phyloP scores from a whole-genome alignment of 2,329 filamentous ascomycete species.

The Microsporum canis region DNA sequence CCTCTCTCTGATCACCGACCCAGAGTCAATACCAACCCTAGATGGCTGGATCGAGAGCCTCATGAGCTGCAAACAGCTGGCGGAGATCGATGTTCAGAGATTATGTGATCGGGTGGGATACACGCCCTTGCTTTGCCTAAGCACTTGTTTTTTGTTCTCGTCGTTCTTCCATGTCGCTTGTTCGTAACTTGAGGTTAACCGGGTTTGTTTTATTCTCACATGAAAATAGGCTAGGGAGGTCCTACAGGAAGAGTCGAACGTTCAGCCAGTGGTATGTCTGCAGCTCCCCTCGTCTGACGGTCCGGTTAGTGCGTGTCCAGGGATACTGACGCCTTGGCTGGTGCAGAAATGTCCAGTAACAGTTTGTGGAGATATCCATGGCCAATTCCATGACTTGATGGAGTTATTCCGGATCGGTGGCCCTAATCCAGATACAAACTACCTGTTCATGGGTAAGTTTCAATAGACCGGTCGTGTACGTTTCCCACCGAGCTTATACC shows the following conservation, averaged over 20 bases:
- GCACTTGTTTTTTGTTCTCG: conserved; percentile 3
- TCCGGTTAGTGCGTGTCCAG: not conserved
- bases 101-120: conserved; percentile 85
- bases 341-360: conserved; percentile 56
- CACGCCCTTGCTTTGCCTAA: not conserved
- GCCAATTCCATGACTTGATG: conserved; percentile 94
- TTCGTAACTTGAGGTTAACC: not conserved
- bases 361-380: conserved; percentile 95
- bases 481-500: not conserved
- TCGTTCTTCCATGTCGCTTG: not conserved
- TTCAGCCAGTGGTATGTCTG: conserved; percentile 82
- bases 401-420: conserved; percentile 95
- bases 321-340: not conserved
- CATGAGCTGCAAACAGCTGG: conserved; percentile 97
- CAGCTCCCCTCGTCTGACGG: conserved; percentile 15
- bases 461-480: not conserved
- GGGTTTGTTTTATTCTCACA: conserved; percentile 7
- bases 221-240: conserved; percentile 72
- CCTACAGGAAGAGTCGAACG: conserved; percentile 93
- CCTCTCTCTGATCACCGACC: conserved; percentile 65
- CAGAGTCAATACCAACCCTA: conserved; percentile 79
- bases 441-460: conserved; percentile 74
- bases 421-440: conserved; percentile 91
- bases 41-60: conserved; percentile 98
- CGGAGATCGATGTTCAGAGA: conserved; percentile 86